Base-by-base conservation (phyloP, 805 yeast genomes). In the Saccharomycopsis vini region DNA sequence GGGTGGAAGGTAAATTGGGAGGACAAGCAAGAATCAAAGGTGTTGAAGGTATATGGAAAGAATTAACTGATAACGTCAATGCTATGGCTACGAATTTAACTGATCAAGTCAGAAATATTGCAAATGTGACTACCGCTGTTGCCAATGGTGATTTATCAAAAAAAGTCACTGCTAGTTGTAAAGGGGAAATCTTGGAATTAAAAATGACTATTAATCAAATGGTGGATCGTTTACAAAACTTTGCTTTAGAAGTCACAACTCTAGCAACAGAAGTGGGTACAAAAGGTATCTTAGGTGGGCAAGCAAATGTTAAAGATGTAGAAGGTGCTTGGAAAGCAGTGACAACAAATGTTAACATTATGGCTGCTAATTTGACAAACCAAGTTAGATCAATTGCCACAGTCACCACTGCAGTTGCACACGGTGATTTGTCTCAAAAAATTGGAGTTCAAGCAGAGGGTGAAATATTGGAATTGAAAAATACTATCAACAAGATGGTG, bases 391-490 rank as follows among this genome's bases (percentile, higher is more conserved):
- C 87, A 15, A 86, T 86, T 54, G 95, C 94, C 3, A 83, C 88
- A 10, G 95, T 86, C 46, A 87, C 95, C 2, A 82, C 95, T 3
- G 95, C 94, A 3, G 95, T 86, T 36, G 95, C 95, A 1, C 83
- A 82, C 60, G 95, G 95, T 56, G 94, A 86, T 58, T 69, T 86
- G 52, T 76, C 84, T 3, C 89, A 81, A 56, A 86, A 86, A 62
- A 86, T 86, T 62, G 85, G 77, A 50, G 95, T 86, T 21, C 90
- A 80, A 55, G 95, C 95, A 7, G 90, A 85, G 59, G 95, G 95
- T 43, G 95, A 86, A 58, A 85, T 86, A 54, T 69, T 86, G 53
- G 92, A 88, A 50, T 72, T 86, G 62, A 86, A 86, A 57, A 74
- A 80, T 49, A 86, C 95, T 5, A 86, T 86, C 63, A 86, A 86